Conservation (phyloP, 2,329 filamentous ascomycete genomes). For the Scytalidium sp. region DNA sequence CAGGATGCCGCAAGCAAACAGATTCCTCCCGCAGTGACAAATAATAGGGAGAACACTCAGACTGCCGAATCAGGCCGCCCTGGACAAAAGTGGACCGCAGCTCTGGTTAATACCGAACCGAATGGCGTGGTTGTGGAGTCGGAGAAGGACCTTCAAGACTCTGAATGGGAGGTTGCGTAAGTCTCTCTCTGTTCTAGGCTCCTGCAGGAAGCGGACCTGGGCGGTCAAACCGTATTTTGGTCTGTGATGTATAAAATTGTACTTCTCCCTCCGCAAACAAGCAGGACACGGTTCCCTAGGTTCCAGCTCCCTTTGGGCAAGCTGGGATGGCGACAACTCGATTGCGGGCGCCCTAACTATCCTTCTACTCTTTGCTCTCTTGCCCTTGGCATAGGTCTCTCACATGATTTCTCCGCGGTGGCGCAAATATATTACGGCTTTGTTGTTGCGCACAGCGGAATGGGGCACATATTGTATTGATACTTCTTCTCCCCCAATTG, state of each 20-base stretch:
- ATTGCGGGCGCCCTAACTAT: too few relatives aligned
- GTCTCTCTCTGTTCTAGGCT: background rate
- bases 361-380: background rate
- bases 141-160: conserved; percentile 20
- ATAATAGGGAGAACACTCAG: conserved; percentile 11
- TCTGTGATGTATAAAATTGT: background rate
- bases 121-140: conserved; percentile 16
- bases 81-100: conserved; percentile 20
- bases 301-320: too few relatives aligned
- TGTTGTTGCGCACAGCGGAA: background rate
- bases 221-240: background rate
- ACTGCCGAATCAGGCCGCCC: conserved; percentile 15
- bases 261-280: background rate
- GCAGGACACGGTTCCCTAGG: too few relatives aligned
- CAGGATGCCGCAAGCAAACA: conserved; percentile 1
- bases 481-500: background rate
- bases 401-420: background rate
- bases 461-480: background rate
- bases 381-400: background rate
- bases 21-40: conserved; percentile 16
- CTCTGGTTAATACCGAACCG: conserved; percentile 12
- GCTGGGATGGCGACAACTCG: too few relatives aligned
- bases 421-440: background rate
- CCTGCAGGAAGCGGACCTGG: background rate
- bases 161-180: conserved; percentile 29